Evolutionary conservation across 306 rosid species (phyloP).

Genomic region (Cercis canadensis): DNA sequence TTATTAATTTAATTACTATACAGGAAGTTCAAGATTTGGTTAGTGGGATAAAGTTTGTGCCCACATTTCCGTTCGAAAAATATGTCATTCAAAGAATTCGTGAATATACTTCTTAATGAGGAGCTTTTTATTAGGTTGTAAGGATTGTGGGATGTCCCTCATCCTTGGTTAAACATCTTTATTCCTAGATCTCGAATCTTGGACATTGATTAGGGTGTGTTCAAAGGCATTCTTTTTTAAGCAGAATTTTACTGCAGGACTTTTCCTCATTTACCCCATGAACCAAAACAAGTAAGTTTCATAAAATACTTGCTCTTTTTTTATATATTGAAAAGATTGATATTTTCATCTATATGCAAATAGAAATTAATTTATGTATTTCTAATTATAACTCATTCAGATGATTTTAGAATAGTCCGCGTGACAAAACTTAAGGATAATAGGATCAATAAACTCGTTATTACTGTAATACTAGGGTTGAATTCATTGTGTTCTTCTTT

Average conservation of each 20-base stretch:
- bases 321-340: too few relatives aligned
- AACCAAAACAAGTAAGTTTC: constrained; percentile 70
- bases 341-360: too few relatives aligned
- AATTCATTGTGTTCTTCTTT: too few relatives aligned
- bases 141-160: constrained; percentile 94
- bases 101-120: constrained; percentile 73
- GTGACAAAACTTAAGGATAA: too few relatives aligned
- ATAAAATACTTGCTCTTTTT: background rate
- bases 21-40: constrained; percentile 59
- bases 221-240: constrained; percentile 69
- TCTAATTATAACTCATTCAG: too few relatives aligned
- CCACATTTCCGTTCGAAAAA: constrained; percentile 63
- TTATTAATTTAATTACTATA: constrained; percentile 13
- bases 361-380: too few relatives aligned
- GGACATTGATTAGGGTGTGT: constrained; percentile 64
- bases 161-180: too few relatives aligned
- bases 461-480: too few relatives aligned
- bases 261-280: constrained; percentile 83
- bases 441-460: too few relatives aligned
- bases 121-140: constrained; percentile 73
- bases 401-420: too few relatives aligned
- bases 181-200: too few relatives aligned
- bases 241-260: constrained; percentile 70
- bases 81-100: constrained; percentile 68
- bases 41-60: constrained; percentile 56